A percentile compares a stretch with the other conserved stretches of the same genome.
Conservation (phyloP, 768 basidiomycete genomes). For the Coprinopsis marcescibilis region DNA sequence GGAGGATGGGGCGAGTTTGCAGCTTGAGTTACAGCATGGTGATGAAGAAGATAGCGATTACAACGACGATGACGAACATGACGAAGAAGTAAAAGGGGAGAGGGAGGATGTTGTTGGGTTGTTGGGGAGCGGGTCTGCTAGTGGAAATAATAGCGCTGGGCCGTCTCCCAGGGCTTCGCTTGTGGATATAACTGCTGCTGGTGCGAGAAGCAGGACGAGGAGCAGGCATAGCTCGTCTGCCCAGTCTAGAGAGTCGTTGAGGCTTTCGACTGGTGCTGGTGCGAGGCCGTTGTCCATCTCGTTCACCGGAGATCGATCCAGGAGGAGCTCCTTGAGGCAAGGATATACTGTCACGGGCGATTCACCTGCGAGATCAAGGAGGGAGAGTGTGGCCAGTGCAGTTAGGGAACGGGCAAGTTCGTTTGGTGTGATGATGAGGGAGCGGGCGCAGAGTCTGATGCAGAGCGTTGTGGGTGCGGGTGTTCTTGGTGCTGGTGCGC, state of each 20-base stretch:
- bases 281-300: not conserved
- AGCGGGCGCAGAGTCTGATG: conserved; percentile 60
- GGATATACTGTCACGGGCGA: conserved; percentile 5
- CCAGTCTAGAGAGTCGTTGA: conserved; percentile 4
- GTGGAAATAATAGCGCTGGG: conserved; percentile 8
- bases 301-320: conserved; percentile 7
- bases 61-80: conserved; percentile 13
- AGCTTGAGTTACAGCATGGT: conserved; percentile 12
- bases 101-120: conserved; percentile 28
- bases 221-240: conserved; percentile 17
- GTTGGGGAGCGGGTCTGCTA: conserved; percentile 15
- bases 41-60: conserved; percentile 12
- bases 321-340: conserved; percentile 5
- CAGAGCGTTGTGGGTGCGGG: conserved; percentile 53
- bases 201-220: conserved; percentile 7
- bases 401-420: conserved; percentile 38
- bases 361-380: not conserved
- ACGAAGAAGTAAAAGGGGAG: conserved; percentile 20
- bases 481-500: not conserved
- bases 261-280: conserved; percentile 6
- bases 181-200: not conserved
- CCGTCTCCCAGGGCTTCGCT: conserved; percentile 6
- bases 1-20: conserved; percentile 9
- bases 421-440: conserved; percentile 45
- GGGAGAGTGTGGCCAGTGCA: conserved; percentile 9